A percentile compares a stretch with the other conserved stretches of the same genome.
These are phyloP conservation scores for Botryotinia narcissicola DNA, from an alignment of 2,329 filamentous ascomycete species.

Conservation along the genomic window DNA sequence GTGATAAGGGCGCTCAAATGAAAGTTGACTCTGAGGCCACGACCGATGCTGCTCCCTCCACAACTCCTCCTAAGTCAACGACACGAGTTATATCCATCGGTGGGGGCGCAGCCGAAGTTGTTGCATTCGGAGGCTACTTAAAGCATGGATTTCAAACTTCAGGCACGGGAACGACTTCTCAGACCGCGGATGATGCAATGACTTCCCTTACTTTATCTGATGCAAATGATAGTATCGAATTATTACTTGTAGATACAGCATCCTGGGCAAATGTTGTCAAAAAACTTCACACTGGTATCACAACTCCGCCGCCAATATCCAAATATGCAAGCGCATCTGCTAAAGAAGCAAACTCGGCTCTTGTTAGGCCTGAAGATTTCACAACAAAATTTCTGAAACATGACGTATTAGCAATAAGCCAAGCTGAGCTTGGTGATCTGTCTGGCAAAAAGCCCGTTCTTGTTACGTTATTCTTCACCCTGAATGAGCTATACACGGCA, in stretches of 20 bases:
- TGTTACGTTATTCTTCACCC: constrained; percentile 85
- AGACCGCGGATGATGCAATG: constrained; percentile 15
- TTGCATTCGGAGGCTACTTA: constrained; percentile 57
- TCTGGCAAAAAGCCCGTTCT: constrained; percentile 47
- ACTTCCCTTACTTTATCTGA: constrained; percentile 24
- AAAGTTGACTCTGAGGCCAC: background rate
- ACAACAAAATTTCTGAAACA: constrained; percentile 45
- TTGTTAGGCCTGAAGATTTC: constrained; percentile 45
- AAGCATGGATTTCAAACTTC: constrained; percentile 38
- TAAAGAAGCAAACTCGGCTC: constrained; percentile 45
- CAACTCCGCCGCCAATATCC: constrained; percentile 49
- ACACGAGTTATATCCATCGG: constrained; percentile 34
- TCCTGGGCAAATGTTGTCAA: constrained; percentile 67
- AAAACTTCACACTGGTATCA: constrained; percentile 57
- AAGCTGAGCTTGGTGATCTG: constrained; percentile 37
- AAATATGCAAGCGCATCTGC: constrained; percentile 52
- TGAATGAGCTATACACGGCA: constrained; percentile 89
- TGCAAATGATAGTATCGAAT: constrained; percentile 29
- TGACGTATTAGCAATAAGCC: constrained; percentile 49
- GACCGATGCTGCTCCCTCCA: background rate
- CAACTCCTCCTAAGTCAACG: constrained; percentile 2
- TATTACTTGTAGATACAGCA: constrained; percentile 77
- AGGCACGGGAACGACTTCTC: background rate
- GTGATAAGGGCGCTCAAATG: background rate
- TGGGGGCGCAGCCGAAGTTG: constrained; percentile 61